Evolutionary conservation across 1,284 basidiomycete genomes (phyloP), one percentile per base, ranked within the genome.

Genomic region (Phellopilus nigrolimitatus): DNA sequence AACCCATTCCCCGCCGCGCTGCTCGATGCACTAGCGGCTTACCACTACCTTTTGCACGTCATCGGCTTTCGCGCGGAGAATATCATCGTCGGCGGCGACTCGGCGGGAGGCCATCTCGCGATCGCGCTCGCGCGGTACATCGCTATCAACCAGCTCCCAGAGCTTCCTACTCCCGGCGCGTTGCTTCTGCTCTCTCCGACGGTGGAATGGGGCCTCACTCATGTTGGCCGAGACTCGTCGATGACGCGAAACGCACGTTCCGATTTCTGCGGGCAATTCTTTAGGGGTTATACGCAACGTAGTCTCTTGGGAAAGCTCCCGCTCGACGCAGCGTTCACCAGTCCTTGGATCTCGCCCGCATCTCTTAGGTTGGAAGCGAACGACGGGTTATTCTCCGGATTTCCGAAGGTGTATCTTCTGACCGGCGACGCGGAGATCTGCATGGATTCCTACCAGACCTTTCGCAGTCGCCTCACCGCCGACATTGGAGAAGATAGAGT

Each of bases 11-110:
- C 75, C 0, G 59, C 72, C 6, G 71, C 70, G 1, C 66, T 76
- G 2, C 61, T 74, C 27, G 73, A 76, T 54, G 66, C 66, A 0
- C 63, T 73, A 17, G 64, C 69, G 1, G 66, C 66, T 0, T 75
- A 73, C 54, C 51, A 62, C 38, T 68, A 74, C 56, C 64, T 74
- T 3, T 62, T 72, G 19, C 53, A 65, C 15, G 57, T 56, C 1
- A 59, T 68, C 39, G 61, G 62, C 0, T 65, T 74, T 38, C 49
- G 61, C 5, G 63, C 68, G 33, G 54, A 61, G 4, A 69, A 75
- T 58, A 71, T 81, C 50, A 60, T 75, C 25, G 34, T 81, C n/a
- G 62, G 61, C 2, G 78, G 78, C n/a, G 76, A 79, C 60, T 73
- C 70, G 7, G 78, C 78, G 0, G 79, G 79, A 1, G 76, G 71